phyloP scores from a whole-genome alignment of 257 asterid species.

The Prunella vulgaris region DNA sequence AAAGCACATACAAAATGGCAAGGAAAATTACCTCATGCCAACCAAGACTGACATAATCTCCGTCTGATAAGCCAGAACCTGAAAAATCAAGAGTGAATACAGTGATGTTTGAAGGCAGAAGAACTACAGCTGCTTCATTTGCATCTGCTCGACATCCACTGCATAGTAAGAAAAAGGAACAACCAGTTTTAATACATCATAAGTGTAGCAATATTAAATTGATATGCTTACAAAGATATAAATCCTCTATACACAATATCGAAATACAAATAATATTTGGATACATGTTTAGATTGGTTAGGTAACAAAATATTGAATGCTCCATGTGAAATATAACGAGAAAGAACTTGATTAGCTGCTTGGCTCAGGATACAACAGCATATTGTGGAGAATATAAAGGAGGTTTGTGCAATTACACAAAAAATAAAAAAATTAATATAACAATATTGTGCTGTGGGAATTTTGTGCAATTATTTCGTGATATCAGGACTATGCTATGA shows the following conservation, averaged over 20 bases:
- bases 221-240: neutral
- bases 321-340: neutral
- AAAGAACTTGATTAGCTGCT: neutral
- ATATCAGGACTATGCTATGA: neutral
- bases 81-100: slow-evolving; percentile 93
- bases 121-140: slow-evolving; percentile 93
- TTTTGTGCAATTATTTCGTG: too few species aligned
- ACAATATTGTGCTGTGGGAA: neutral
- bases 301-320: neutral
- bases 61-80: slow-evolving; percentile 94
- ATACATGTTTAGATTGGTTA: neutral
- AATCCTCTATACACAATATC: neutral
- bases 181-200: slow-evolving; percentile 14
- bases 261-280: neutral
- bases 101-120: slow-evolving; percentile 89
- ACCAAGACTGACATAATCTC: slow-evolving; percentile 92
- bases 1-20: slow-evolving; percentile 15
- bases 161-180: slow-evolving; percentile 27
- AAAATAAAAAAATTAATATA: neutral
- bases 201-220: neutral
- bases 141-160: slow-evolving; percentile 99
- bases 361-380: neutral
- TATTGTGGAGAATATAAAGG: neutral
- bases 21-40: slow-evolving; percentile 81
- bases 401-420: neutral